Conservation (phyloP, 768 basidiomycete species). For the Boletus sp. region DNA sequence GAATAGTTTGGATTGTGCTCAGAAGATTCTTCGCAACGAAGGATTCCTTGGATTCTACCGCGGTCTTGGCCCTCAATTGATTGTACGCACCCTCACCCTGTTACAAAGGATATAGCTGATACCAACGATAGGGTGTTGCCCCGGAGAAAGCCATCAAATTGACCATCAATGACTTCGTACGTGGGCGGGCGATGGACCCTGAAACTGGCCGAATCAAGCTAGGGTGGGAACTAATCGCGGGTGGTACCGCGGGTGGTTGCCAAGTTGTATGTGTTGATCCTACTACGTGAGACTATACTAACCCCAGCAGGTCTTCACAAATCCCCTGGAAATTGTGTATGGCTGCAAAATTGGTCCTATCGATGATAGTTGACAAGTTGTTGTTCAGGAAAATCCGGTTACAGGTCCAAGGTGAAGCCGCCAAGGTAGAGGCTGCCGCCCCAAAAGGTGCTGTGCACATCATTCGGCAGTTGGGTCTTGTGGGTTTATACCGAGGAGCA, state of each 20-base stretch:
- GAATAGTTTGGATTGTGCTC: slow-evolving; percentile 92
- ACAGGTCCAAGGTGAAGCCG: slow-evolving; percentile 94
- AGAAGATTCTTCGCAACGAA: slow-evolving; percentile 93
- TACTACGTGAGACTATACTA: slow-evolving; percentile 13
- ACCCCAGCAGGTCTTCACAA: slow-evolving; percentile 80
- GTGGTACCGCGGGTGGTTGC: slow-evolving; percentile 91
- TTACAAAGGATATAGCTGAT: slow-evolving; percentile 5
- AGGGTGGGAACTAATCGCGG: slow-evolving; percentile 89
- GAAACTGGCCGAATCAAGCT: slow-evolving; percentile 93
- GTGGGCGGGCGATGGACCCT: slow-evolving; percentile 82
- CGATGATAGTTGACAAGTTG: background rate
- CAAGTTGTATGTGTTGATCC: slow-evolving; percentile 78
- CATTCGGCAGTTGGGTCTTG: slow-evolving; percentile 84
- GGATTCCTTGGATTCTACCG: slow-evolving; percentile 95
- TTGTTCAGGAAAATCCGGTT: slow-evolving; percentile 80
- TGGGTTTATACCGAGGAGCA: slow-evolving; percentile 93
- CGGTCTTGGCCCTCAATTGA: slow-evolving; percentile 90
- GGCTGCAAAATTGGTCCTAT: slow-evolving; percentile 21
- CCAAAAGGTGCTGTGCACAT: slow-evolving; percentile 91
- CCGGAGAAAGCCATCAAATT: slow-evolving; percentile 98
- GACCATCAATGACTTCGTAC: slow-evolving; percentile 91
- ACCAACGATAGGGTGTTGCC: slow-evolving; percentile 71
- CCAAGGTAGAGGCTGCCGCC: slow-evolving; percentile 76
- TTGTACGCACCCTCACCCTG: slow-evolving; percentile 47
- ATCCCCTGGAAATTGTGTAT: slow-evolving; percentile 94